phyloP scores from a whole-genome alignment of 2,329 filamentous ascomycete species.

The Fusarium keratoplasticum region DNA sequence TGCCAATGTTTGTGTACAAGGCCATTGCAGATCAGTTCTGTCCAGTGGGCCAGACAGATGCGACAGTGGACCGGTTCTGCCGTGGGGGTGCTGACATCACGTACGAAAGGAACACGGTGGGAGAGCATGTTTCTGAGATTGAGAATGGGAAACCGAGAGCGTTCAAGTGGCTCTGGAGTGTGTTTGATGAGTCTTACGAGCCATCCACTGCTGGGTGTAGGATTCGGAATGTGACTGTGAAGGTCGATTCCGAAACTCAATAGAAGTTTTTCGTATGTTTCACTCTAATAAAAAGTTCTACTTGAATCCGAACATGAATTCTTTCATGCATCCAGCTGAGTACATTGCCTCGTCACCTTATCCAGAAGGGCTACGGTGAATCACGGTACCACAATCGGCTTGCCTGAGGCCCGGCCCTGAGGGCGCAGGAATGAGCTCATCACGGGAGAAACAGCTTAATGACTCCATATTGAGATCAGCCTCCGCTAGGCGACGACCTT shows the following conservation, averaged over 20 bases:
- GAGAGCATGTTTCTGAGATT: conserved; percentile 51
- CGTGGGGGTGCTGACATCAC: conserved; percentile 53
- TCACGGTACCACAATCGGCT: too few species aligned
- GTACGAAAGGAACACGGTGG: conserved; percentile 58
- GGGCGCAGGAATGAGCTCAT: neutral
- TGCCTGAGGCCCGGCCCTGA: neutral
- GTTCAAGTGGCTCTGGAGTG: conserved; percentile 15
- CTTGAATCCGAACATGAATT: neutral
- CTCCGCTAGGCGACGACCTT: neutral
- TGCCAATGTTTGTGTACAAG: conserved; percentile 64
- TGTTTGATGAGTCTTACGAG: conserved; percentile 27
- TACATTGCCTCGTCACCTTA: neutral
- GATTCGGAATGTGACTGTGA: neutral
- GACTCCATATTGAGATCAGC: neutral
- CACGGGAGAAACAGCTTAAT: neutral
- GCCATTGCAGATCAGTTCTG: conserved; percentile 59
- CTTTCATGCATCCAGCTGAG: neutral
- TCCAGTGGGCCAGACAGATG: conserved; percentile 56
- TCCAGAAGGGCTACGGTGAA: neutral
- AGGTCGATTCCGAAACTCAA: neutral
- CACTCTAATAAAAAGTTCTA: neutral
- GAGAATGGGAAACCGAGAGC: conserved; percentile 31
- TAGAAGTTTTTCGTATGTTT: neutral
- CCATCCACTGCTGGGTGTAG: conserved; percentile 11
- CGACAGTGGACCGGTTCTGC: conserved; percentile 55